phyloP scores from a whole-genome alignment of 345 rosid species.

The Hibiscus tridactylites region DNA sequence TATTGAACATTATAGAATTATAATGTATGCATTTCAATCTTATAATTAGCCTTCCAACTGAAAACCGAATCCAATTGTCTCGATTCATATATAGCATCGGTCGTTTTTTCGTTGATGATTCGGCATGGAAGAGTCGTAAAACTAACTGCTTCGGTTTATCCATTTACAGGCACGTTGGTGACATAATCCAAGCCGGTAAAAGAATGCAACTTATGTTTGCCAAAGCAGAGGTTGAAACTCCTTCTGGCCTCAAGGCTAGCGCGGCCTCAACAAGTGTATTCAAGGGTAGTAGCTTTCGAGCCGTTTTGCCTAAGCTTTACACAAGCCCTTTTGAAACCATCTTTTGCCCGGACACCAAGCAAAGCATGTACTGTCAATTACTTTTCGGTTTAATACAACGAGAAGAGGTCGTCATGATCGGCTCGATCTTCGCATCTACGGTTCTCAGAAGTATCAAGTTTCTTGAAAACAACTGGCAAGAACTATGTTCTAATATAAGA shows the following conservation, averaged over 20 bases:
- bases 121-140: no score
- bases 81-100: no score
- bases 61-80: no score
- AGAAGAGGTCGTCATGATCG: conserved; percentile 35
- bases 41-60: neutral
- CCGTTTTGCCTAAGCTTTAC: conserved; percentile 29
- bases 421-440: conserved; percentile 11
- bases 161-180: conserved; percentile 36
- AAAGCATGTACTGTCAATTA: conserved; percentile 30
- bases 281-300: conserved; percentile 48
- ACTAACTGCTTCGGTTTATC: no score
- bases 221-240: conserved; percentile 50
- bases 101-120: no score
- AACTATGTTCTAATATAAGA: no score
- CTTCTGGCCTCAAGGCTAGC: conserved; percentile 48
- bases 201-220: conserved; percentile 49
- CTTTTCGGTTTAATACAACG: conserved; percentile 17
- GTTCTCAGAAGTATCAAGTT: no score
- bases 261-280: conserved; percentile 43
- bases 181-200: conserved; percentile 44
- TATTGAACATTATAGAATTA: neutral
- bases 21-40: neutral
- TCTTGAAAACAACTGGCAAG: no score
- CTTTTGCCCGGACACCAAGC: conserved; percentile 50
- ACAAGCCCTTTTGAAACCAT: conserved; percentile 58